Conservation (phyloP, 805 yeast species). For the Hermanozyma aechmeae region DNA sequence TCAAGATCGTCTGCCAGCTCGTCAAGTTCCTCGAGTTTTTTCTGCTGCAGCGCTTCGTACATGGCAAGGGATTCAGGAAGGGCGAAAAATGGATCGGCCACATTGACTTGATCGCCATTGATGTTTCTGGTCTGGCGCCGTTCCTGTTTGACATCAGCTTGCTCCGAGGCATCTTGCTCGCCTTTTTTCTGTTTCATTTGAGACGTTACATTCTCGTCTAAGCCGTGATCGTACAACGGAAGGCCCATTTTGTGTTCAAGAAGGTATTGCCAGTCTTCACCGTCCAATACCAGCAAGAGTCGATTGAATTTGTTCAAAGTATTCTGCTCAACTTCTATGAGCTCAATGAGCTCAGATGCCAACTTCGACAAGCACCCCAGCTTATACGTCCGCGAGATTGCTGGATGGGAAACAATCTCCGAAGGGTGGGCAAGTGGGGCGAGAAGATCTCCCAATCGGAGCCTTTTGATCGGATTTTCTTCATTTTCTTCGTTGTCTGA, state of each 20-base stretch:
- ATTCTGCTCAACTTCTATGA: slow-evolving; percentile 74
- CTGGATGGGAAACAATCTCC: slow-evolving; percentile 65
- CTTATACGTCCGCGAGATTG: slow-evolving; percentile 58
- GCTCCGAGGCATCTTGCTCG: too few relatives aligned
- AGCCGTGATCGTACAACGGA: slow-evolving; percentile 61
- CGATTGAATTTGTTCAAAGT: slow-evolving; percentile 64
- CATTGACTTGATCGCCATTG: slow-evolving; percentile 21
- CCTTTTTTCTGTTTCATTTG: too few relatives aligned
- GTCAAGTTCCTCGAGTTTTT: slow-evolving; percentile 12
- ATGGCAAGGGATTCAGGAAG: slow-evolving; percentile 39
- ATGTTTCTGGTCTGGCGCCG: neutral
- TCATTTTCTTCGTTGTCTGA: slow-evolving; percentile 10
- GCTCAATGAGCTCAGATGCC: slow-evolving; percentile 64
- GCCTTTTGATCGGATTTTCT: slow-evolving; percentile 17
- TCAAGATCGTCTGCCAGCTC: slow-evolving; percentile 21
- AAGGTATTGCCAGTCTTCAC: slow-evolving; percentile 72
- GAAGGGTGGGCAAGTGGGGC: slow-evolving; percentile 76
- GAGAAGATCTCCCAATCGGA: slow-evolving; percentile 39
- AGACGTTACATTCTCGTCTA: slow-evolving; percentile 18
- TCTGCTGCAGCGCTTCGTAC: slow-evolving; percentile 19
- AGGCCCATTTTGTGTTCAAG: slow-evolving; percentile 57
- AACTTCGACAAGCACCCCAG: slow-evolving; percentile 40
- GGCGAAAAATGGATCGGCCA: slow-evolving; percentile 39
- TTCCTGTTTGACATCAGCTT: neutral
- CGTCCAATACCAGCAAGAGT: slow-evolving; percentile 70